Conservation (phyloP, 345 rosid species). For the Cochlearia excelsa region DNA sequence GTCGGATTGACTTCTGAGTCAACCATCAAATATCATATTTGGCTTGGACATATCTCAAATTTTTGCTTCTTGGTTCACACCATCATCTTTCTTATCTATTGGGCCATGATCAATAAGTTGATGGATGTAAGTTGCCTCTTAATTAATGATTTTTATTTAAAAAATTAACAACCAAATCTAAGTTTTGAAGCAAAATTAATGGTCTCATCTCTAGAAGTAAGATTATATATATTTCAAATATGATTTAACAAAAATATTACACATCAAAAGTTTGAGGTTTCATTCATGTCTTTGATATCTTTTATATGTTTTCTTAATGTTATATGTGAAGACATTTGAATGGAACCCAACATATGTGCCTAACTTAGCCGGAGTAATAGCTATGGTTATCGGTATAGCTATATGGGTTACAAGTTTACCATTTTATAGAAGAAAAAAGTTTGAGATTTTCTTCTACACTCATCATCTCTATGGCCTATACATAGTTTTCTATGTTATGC, state of each 20-base stretch:
- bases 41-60: conserved; percentile 68
- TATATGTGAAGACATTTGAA: conserved; percentile 41
- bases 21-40: conserved; percentile 66
- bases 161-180: neutral
- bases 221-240: no score
- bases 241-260: no score
- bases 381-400: conserved; percentile 45
- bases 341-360: conserved; percentile 54
- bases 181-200: neutral
- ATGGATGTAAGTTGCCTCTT: conserved; percentile 32
- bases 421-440: conserved; percentile 45
- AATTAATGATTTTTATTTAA: neutral
- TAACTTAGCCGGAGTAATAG: conserved; percentile 57
- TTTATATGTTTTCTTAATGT: no score
- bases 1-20: conserved; percentile 64
- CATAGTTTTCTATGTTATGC: conserved; percentile 55
- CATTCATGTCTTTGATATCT: no score
- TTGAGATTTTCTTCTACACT: conserved; percentile 58
- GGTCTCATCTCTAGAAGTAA: no score
- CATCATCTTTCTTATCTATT: conserved; percentile 49
- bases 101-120: conserved; percentile 51
- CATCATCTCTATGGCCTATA: conserved; percentile 49
- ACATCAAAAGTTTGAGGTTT: no score
- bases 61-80: conserved; percentile 44
- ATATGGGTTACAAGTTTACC: conserved; percentile 62